A percentile compares a stretch with the other conserved stretches of the same genome.
Conservation (phyloP, 352 stramenopile species). For the Plasmopara muralis region DNA sequence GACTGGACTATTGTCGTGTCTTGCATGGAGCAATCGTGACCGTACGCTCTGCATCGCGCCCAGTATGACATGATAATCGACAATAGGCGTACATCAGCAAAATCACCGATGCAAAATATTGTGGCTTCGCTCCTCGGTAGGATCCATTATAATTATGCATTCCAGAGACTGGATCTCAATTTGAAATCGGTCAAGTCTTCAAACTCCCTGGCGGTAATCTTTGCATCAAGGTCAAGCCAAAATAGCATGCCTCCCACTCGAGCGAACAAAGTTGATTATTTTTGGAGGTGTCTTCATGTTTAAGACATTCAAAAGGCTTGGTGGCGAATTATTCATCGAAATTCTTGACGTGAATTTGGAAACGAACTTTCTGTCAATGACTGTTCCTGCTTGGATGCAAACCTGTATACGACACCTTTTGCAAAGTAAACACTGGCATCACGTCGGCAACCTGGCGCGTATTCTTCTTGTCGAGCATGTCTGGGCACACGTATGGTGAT, state of each 20-base stretch:
- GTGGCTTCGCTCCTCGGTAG: not conserved
- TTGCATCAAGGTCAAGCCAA: not conserved
- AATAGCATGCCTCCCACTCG: not conserved
- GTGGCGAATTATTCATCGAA: not conserved
- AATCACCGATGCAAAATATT: not conserved
- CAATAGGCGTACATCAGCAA: too few relatives aligned
- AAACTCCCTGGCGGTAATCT: not conserved
- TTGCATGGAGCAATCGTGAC: not conserved
- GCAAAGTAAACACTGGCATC: not conserved
- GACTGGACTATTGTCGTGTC: not conserved
- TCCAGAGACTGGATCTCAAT: not conserved
- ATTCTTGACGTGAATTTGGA: not conserved
- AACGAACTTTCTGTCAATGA: not conserved
- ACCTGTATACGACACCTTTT: not conserved
- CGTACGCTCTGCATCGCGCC: too few relatives aligned
- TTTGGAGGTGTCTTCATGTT: not conserved
- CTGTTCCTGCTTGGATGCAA: not conserved
- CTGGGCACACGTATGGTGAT: too few relatives aligned
- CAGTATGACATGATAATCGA: too few relatives aligned
- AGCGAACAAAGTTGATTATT: not conserved
- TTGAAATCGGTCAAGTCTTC: constrained; percentile 1
- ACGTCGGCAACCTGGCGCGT: not conserved
- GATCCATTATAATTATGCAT: not conserved
- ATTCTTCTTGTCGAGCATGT: too few relatives aligned
- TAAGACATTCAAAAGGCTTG: not conserved